Evolutionary conservation across 176 grass and related monocot species (phyloP).

Genomic region (Themeda triandra): DNA sequence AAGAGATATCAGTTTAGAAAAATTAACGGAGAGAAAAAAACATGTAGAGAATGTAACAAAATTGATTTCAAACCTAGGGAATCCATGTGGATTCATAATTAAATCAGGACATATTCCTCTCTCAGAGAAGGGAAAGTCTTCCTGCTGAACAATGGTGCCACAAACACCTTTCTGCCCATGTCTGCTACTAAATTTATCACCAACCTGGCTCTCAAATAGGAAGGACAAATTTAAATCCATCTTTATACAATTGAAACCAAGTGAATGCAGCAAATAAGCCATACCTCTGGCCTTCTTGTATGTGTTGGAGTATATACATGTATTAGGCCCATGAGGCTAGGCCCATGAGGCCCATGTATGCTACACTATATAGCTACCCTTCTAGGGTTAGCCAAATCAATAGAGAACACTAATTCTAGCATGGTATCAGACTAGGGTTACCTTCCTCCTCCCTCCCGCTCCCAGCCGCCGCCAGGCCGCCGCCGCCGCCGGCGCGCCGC

Average conservation of each 20-base stretch:
- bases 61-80: conserved; percentile 65
- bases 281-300: conserved; percentile 84
- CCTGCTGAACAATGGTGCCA: conserved; percentile 95
- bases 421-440: too few relatives aligned
- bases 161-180: conserved; percentile 99
- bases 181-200: conserved; percentile 99
- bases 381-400: too few relatives aligned
- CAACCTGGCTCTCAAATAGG: conserved; percentile 54
- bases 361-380: too few relatives aligned
- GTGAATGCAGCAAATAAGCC: neutral
- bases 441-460: too few relatives aligned
- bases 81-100: conserved; percentile 99
- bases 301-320: too few relatives aligned
- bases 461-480: too few relatives aligned
- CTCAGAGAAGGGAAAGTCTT: conserved; percentile 95
- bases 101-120: conserved; percentile 96
- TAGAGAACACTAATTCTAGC: too few relatives aligned
- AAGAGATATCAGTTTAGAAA: conserved; percentile 5
- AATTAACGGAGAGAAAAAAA: conserved; percentile 17
- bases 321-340: too few relatives aligned
- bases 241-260: conserved; percentile 18
- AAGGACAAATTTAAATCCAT: conserved; percentile 15
- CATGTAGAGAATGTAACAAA: conserved; percentile 10
- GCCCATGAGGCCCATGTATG: too few relatives aligned
- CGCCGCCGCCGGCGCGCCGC: too few relatives aligned